phyloP scores from a whole-genome alignment of 2,329 filamentous ascomycete genomes.

The Colletotrichum simmondsii region DNA sequence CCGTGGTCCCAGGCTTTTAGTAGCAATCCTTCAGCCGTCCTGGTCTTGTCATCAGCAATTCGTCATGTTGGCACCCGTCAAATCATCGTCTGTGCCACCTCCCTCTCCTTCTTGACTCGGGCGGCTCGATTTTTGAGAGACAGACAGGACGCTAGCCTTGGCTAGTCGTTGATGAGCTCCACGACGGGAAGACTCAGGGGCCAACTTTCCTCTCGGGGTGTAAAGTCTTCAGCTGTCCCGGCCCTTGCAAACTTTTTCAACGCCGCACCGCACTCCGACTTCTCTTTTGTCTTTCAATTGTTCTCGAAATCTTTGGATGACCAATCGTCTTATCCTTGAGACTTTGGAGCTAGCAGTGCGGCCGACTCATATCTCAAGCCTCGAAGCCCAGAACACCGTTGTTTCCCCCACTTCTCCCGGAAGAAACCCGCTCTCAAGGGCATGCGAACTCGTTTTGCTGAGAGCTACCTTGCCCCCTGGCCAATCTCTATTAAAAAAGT shows the following conservation, averaged over 20 bases:
- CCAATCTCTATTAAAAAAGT: slow-evolving; percentile 13
- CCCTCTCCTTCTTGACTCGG: slow-evolving; percentile 15
- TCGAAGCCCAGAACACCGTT: slow-evolving; percentile 10
- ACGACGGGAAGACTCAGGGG: slow-evolving; percentile 11
- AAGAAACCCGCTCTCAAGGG: slow-evolving; percentile 18
- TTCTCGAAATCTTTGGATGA: neutral
- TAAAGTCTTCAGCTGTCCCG: neutral
- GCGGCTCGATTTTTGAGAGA: slow-evolving; percentile 16
- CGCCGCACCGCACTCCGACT: neutral
- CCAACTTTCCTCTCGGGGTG: neutral
- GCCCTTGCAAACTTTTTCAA: neutral
- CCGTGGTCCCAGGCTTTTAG: slow-evolving; percentile 8
- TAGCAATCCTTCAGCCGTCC: slow-evolving; percentile 14
- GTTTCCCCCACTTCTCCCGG: slow-evolving; percentile 17
- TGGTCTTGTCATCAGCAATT: slow-evolving; percentile 24
- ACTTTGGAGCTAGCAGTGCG: neutral
- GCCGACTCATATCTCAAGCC: neutral
- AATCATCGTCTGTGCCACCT: slow-evolving; percentile 30
- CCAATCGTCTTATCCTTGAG: neutral
- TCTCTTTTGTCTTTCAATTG: neutral
- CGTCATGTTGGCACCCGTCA: slow-evolving; percentile 24
- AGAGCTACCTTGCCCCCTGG: slow-evolving; percentile 6
- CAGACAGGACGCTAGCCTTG: slow-evolving; percentile 12
- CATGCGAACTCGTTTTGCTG: slow-evolving; percentile 22
- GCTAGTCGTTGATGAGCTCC: slow-evolving; percentile 2